These are phyloP conservation scores for Phialophora chinensis DNA, from an alignment of 2,329 filamentous ascomycete species.

Conservation along the genomic window DNA sequence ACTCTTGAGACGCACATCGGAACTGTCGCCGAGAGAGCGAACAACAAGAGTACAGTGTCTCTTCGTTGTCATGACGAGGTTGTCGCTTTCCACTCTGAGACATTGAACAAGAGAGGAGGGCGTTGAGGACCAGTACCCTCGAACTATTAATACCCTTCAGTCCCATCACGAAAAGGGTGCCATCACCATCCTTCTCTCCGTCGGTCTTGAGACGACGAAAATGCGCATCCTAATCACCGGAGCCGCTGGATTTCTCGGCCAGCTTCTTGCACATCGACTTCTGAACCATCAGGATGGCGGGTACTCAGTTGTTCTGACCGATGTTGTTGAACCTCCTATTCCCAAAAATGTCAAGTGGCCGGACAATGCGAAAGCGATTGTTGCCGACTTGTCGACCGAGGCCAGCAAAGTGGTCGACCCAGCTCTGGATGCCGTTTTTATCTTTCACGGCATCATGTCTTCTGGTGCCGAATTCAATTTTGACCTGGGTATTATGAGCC, in stretches of 20 bases:
- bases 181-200: too few species aligned
- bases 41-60: too few species aligned
- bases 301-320: neutral
- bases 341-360: neutral
- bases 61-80: too few species aligned
- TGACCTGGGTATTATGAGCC: slow-evolving; percentile 46
- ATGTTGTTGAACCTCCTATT: neutral
- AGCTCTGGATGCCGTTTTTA: slow-evolving; percentile 59
- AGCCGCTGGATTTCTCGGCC: slow-evolving; percentile 67
- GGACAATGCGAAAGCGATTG: neutral
- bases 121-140: too few species aligned
- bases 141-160: too few species aligned
- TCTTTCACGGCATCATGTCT: slow-evolving; percentile 72
- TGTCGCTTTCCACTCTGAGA: too few species aligned
- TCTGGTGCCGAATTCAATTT: slow-evolving; percentile 66
- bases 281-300: slow-evolving; percentile 41
- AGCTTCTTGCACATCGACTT: slow-evolving; percentile 62
- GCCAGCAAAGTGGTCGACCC: slow-evolving; percentile 40
- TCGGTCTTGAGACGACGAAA: neutral
- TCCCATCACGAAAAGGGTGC: too few species aligned
- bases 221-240: slow-evolving; percentile 66
- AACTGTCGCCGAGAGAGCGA: too few species aligned
- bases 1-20: too few species aligned
- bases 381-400: neutral
- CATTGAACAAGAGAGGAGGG: too few species aligned